Evolutionary conservation across 2,329 filamentous ascomycete species (phyloP), one percentile per base, ranked within the genome.

Genomic region (Aspergillus uvarum): DNA sequence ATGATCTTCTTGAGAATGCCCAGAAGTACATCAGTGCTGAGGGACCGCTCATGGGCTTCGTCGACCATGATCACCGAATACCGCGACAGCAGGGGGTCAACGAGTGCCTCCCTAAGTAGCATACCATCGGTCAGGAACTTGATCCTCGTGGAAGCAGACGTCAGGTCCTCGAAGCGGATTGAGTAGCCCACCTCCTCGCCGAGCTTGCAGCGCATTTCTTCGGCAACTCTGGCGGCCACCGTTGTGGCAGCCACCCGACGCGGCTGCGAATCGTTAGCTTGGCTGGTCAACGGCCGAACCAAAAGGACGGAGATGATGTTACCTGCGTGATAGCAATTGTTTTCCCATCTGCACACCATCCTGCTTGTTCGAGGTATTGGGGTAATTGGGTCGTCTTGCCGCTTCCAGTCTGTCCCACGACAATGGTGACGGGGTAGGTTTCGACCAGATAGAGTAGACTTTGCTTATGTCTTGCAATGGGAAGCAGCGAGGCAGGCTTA

Each of bases 51-150:
- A 72, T 99, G 95, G 6, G 94, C 95, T 77, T 98, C 94, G 72
- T 99, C 95, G 7, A 99, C 90, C 92, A 99, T 97, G 68, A 99
- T 91, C 49, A 96, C 89, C 0, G 92, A 96, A 74, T 99, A 99
- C 11, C 92, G 85, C 21, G 91, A 95, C 38, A 99, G 79, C 3
- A 98, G 79, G 12, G 95, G 95, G 75, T 99, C 95, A 3, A 97
- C 91, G 4, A 99, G 83, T 29, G 94, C 95, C 77, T 99, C 95
- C 69, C 94, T 83, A 56, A 99, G 86, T 32, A 99, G 83, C 52
- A 99, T 82, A 0, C 94, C 94, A 78, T 99, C 95, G 0, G 94
- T 99, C 64, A 98, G 79, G 72, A 98, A 98, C 74, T 99, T 97
- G 79, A 99, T 94, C 55, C 86, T 86, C 0, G 95, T 99, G 35